Percentiles rank a stretch among this genome's conserved stretches.
Evolutionary conservation across 805 yeast species (phyloP).

Genomic region (Candida piceae): DNA sequence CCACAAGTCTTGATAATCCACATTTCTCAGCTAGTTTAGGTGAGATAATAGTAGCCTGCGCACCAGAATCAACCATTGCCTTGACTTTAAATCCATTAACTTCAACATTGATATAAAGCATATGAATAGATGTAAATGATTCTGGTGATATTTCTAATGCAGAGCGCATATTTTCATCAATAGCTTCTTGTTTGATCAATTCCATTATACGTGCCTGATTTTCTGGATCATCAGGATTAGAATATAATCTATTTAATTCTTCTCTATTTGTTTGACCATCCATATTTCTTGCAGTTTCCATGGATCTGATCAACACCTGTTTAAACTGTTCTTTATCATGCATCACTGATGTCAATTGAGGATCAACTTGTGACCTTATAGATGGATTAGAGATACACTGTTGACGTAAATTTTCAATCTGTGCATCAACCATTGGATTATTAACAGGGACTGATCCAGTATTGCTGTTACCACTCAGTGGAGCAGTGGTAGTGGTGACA

Average conservation of each 20-base stretch:
- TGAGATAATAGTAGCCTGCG: slow-evolving; percentile 82
- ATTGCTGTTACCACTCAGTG: slow-evolving; percentile 26
- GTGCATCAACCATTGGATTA: slow-evolving; percentile 21
- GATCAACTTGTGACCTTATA: slow-evolving; percentile 21
- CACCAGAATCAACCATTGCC: slow-evolving; percentile 97
- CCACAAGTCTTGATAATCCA: slow-evolving; percentile 68
- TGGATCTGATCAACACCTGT: slow-evolving; percentile 31
- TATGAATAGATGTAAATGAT: slow-evolving; percentile 71
- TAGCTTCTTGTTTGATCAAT: slow-evolving; percentile 60
- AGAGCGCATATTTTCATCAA: slow-evolving; percentile 71
- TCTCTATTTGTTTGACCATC: slow-evolving; percentile 10
- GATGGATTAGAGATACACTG: slow-evolving; percentile 40
- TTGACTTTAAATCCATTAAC: slow-evolving; percentile 78
- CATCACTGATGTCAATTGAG: slow-evolving; percentile 16
- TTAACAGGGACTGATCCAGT: slow-evolving; percentile 21
- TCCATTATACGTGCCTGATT: slow-evolving; percentile 63
- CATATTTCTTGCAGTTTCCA: slow-evolving; percentile 15
- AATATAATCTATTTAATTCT: slow-evolving; percentile 50
- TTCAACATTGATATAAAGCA: slow-evolving; percentile 75
- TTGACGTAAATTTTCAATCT: slow-evolving; percentile 46
- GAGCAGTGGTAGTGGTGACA: slow-evolving; percentile 22
- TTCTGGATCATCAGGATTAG: slow-evolving; percentile 67
- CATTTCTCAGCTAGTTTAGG: slow-evolving; percentile 71
- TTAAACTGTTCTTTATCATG: slow-evolving; percentile 23
- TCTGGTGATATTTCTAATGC: slow-evolving; percentile 92